Percentiles rank a stretch among this genome's conserved stretches.
These are phyloP conservation scores for Lepraria neglecta DNA, from an alignment of 495 filamentous ascomycete species.

Conservation along the genomic window DNA sequence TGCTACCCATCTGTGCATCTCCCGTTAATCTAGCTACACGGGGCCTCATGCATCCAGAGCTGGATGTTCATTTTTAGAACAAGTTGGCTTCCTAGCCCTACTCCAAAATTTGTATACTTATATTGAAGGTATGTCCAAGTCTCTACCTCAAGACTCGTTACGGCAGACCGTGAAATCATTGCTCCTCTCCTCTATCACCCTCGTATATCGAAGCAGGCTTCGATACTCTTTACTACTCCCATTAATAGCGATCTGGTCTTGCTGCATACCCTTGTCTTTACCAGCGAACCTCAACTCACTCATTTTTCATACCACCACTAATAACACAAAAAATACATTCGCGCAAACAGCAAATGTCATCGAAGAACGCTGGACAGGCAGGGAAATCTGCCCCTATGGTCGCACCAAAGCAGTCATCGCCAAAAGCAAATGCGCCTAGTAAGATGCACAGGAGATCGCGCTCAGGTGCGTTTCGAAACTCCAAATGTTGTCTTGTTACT, in stretches of 20 bases:
- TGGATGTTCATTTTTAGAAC: slow-evolving; percentile 28
- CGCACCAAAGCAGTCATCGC: slow-evolving; percentile 39
- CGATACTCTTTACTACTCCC: slow-evolving; percentile 18
- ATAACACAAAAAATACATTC: neutral
- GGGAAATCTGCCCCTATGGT: slow-evolving; percentile 38
- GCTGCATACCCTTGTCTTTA: slow-evolving; percentile 10
- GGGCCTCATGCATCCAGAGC: slow-evolving; percentile 11
- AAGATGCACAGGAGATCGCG: slow-evolving; percentile 91
- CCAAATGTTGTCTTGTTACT: neutral
- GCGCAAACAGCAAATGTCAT: slow-evolving; percentile 29
- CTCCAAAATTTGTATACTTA: slow-evolving; percentile 22
- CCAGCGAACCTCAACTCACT: neutral
- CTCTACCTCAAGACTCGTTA: slow-evolving; percentile 25
- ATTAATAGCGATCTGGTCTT: slow-evolving; percentile 31
- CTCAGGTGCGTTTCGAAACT: slow-evolving; percentile 61
- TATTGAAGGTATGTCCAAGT: slow-evolving; percentile 26
- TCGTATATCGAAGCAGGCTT: slow-evolving; percentile 34
- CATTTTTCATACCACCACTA: neutral
- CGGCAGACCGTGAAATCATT: slow-evolving; percentile 29
- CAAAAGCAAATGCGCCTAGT: slow-evolving; percentile 53
- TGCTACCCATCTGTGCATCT: slow-evolving; percentile 4
- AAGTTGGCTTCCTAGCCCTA: slow-evolving; percentile 24
- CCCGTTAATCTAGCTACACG: slow-evolving; percentile 12
- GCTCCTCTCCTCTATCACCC: slow-evolving; percentile 22
- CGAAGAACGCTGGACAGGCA: slow-evolving; percentile 25